Conservation (phyloP, 257 asterid genomes). For the Solanum okadae region DNA sequence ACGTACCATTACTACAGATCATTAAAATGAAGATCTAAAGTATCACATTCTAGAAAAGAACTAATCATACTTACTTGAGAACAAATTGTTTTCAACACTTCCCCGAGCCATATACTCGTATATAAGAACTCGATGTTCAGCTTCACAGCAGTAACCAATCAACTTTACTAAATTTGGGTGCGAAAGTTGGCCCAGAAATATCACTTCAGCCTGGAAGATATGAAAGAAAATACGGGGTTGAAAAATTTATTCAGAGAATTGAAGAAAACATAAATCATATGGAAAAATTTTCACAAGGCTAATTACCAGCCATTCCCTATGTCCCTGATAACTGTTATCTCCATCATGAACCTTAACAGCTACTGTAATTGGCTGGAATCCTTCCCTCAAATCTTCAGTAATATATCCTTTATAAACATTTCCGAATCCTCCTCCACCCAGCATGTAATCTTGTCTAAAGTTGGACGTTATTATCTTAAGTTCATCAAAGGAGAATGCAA, state of each 20-base stretch:
- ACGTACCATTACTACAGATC: background rate
- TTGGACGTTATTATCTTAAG: slow-evolving; percentile 55
- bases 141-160: slow-evolving; percentile 74
- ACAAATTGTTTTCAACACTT: slow-evolving; percentile 65
- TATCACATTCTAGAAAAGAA: background rate
- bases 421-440: slow-evolving; percentile 98
- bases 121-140: slow-evolving; percentile 58
- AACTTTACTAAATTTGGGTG: slow-evolving; percentile 77
- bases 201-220: slow-evolving; percentile 60
- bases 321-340: slow-evolving; percentile 88
- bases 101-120: slow-evolving; percentile 74
- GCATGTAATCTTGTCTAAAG: slow-evolving; percentile 83
- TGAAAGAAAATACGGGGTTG: background rate
- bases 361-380: slow-evolving; percentile 41
- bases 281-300: background rate
- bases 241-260: background rate
- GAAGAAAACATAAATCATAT: background rate
- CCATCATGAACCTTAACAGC: slow-evolving; percentile 96
- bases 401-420: slow-evolving; percentile 78
- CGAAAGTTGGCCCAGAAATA: slow-evolving; percentile 76
- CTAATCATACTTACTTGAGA: slow-evolving; percentile 42
- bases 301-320: slow-evolving; percentile 92
- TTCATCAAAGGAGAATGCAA: slow-evolving; percentile 61
- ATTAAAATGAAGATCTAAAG: background rate
- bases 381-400: slow-evolving; percentile 34